Conservation (phyloP, 2,329 filamentous ascomycete species). For the Myriosclerotinia curreyana region DNA sequence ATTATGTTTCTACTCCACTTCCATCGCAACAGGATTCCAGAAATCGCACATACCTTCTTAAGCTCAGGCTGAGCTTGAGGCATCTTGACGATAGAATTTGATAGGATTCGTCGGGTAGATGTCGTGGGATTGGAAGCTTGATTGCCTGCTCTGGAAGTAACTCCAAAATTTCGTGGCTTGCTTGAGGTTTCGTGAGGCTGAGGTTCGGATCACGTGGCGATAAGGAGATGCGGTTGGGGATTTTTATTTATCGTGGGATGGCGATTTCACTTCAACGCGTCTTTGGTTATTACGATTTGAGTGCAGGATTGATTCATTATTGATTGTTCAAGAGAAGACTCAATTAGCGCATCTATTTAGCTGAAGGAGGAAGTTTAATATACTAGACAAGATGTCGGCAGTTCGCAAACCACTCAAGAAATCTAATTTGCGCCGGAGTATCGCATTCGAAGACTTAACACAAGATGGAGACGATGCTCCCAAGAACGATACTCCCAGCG, state of each 20-base stretch:
- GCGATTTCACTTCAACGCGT: background rate
- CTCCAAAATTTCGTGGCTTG: constrained; percentile 24
- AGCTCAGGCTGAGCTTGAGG: constrained; percentile 98
- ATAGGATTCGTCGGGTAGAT: constrained; percentile 20
- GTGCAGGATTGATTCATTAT: background rate
- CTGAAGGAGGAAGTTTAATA: background rate
- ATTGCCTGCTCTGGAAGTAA: constrained; percentile 8
- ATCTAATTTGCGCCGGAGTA: constrained; percentile 56
- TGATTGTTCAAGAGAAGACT: no score
- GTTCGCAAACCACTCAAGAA: constrained; percentile 55
- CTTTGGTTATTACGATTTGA: background rate
- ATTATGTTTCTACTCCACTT: background rate
- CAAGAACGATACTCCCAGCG: constrained; percentile 12
- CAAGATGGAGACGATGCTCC: constrained; percentile 35
- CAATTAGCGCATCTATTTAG: background rate
- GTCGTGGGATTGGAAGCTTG: constrained; percentile 21
- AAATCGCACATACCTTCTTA: constrained; percentile 71
- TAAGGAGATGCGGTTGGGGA: constrained; percentile 21
- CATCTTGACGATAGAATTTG: constrained; percentile 55
- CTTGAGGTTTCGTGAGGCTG: constrained; percentile 22
- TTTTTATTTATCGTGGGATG: constrained; percentile 7
- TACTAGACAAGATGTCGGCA: constrained; percentile 25
- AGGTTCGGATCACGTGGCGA: constrained; percentile 34
- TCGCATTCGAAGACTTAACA: constrained; percentile 44
- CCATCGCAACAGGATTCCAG: background rate